Evolutionary conservation across 768 basidiomycete species (phyloP), one percentile per base, ranked within the genome.

Genomic region (Mycena filopes): DNA sequence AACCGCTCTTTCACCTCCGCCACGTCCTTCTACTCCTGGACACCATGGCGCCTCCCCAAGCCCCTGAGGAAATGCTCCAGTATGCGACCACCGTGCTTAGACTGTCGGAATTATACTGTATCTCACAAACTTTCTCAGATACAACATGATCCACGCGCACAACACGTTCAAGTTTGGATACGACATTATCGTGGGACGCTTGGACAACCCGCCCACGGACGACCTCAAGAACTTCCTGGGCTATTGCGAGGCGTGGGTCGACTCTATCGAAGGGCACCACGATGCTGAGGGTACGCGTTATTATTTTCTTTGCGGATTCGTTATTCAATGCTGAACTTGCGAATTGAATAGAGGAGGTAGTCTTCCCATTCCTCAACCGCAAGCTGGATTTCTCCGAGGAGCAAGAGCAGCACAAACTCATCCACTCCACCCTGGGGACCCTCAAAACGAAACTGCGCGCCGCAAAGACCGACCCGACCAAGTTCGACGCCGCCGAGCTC

Each of bases 171-270:
- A 80, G 66, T 55, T 71, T 11, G 79, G 79, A 16, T 81, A 75
- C 63, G 73, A 77, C 31, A 76, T 38, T 45, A 79, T 81, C 62
- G 29, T 77, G 46, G 58, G 69, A 12, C 71, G 67, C 45, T 74
- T 80, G 16, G 77, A 75, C 33, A 55, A 75, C 28, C 78, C 76
- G 7, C 79, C 79, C 0, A 63, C 47, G 31, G 66, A 76, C 50
- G 80, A 80, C 63, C 70, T 80, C 29, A 54, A 58, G 25, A 81
- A 81, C 62, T 81, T 81, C 63, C 64, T 81, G n/a, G 78, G 79
- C 1, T 80, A 81, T 53, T 79, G 79, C 61, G 72, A 76, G 65
- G 76, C 78, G 16, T 81, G 79, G 79, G 75, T 69, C 0, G 43
- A 67, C 26, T 66, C 73, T 20, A 74, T 82, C 25, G 73, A 70